phyloP scores from a whole-genome alignment of 176 grass and related monocot species.

The Otatea glauca region DNA sequence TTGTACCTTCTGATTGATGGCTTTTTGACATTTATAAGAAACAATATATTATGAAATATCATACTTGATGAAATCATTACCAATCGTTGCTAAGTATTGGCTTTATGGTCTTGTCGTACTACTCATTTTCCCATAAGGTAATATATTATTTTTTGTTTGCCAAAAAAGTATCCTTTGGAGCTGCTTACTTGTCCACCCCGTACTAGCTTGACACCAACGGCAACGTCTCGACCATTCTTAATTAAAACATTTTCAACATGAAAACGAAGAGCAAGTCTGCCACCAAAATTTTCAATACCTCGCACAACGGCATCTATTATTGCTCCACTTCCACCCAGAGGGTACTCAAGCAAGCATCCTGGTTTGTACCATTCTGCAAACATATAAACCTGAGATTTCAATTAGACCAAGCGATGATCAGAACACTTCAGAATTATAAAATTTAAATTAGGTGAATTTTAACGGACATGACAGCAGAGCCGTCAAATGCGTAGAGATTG shows the following conservation, averaged over 20 bases:
- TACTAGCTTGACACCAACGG: constrained; percentile 88
- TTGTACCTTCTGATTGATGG: background rate
- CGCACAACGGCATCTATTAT: constrained; percentile 84
- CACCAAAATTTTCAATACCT: constrained; percentile 78
- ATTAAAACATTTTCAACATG: constrained; percentile 84
- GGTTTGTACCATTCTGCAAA: constrained; percentile 99
- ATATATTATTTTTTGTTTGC: constrained; percentile 20
- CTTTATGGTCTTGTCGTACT: background rate
- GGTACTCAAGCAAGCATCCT: constrained; percentile 90
- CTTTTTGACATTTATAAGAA: constrained; percentile 32
- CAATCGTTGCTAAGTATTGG: constrained; percentile 18
- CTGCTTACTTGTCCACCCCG: constrained; percentile 66
- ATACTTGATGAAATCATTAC: constrained; percentile 18
- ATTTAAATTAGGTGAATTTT: background rate
- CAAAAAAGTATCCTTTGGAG: constrained; percentile 17
- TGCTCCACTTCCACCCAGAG: constrained; percentile 77
- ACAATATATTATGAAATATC: constrained; percentile 18
- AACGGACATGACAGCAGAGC: background rate
- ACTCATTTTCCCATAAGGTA: background rate
- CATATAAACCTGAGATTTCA: constrained; percentile 87
- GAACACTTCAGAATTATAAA: constrained; percentile 6
- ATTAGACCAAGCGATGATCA: constrained; percentile 47
- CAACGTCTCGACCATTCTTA: constrained; percentile 81
- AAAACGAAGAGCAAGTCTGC: constrained; percentile 74
- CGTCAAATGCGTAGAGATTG: background rate